Conservation (phyloP, 495 filamentous ascomycete genomes). For the Xylaria cubensis region DNA sequence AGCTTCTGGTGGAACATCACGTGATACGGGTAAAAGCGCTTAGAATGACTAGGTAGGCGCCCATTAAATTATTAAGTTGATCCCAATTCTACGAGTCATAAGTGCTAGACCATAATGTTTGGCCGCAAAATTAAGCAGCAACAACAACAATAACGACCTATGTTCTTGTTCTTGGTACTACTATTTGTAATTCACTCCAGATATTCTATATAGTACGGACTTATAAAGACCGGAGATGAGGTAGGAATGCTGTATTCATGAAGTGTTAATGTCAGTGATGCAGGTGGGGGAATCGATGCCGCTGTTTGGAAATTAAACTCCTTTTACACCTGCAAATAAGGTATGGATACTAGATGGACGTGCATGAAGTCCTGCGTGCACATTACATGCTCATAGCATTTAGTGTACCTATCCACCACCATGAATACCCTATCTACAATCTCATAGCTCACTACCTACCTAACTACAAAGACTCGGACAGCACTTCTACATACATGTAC, state of each 20-base stretch:
- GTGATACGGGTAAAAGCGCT: constrained; percentile 2
- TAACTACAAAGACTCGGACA: neutral
- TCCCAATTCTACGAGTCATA: constrained; percentile 6
- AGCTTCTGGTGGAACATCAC: neutral
- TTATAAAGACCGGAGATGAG: no score
- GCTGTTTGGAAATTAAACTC: constrained; percentile 2
- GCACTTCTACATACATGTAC: neutral
- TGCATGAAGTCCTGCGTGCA: constrained; percentile 3
- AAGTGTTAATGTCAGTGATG: constrained; percentile 9
- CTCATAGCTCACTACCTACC: neutral
- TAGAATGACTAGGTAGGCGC: neutral
- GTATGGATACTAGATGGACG: neutral
- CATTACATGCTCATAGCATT: neutral
- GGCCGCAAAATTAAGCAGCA: neutral
- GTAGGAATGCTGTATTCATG: neutral
- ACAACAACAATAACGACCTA: neutral
- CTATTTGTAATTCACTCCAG: neutral
- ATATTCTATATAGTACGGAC: neutral
- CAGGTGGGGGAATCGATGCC: constrained; percentile 14
- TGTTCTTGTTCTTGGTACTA: neutral
- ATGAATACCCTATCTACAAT: neutral
- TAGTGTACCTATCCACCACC: neutral
- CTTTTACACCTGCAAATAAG: constrained; percentile 5
- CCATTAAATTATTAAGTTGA: constrained; percentile 11
- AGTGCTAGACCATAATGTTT: neutral